Evolutionary conservation across 2,329 filamentous ascomycete species (phyloP), one percentile per base, ranked within the genome.

Genomic region (Cadophora sp.): DNA sequence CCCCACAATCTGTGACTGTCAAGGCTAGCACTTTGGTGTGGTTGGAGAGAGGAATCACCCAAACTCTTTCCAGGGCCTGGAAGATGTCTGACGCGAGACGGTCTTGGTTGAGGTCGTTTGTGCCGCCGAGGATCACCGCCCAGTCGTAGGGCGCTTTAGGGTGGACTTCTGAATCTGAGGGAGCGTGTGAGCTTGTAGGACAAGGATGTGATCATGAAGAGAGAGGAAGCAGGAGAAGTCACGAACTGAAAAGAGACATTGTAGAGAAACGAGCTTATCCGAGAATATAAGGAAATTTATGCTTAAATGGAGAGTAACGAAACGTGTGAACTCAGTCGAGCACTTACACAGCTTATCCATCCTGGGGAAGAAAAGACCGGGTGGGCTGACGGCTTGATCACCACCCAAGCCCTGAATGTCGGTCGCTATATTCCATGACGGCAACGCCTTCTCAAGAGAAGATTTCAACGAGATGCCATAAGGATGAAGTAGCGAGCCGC

Each of bases 81-180:
- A 84, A 85, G 26, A 89, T 85, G 1, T 79, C 74, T 0, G 83
- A 77, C 9, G 81, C 72, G 2, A 56, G 16, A 40, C 73, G 71
- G 9, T 76, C 74, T 68, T 80, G 80, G 26, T 77, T 84, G 5
- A 91, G 76, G 71, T 91, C 89, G 73, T 91, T 91, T 60, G 89
- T 91, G 2, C 89, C 89, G 9, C 87, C 89, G 1, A 91, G 82
- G 4, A 91, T 78, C 37, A 91, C 83, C 16, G 86, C 83, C 87
- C 88, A 91, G 80, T 90, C 86, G 24, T 76, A 77, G 11, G 74
- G 73, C 5, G 27, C 26, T 5, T 69, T 12, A 16, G 66, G 61
- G 27, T 71, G 55, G 24, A 55, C 37, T 55, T 72, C 69, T 65
- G 72, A 46, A 46, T 73, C 72, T 74, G 37, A 22, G n/a, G 11